A percentile compares a stretch with the other conserved stretches of the same genome.
Evolutionary conservation across 176 grass and related monocot genomes (phyloP).

Genomic region (Themeda triandra): DNA sequence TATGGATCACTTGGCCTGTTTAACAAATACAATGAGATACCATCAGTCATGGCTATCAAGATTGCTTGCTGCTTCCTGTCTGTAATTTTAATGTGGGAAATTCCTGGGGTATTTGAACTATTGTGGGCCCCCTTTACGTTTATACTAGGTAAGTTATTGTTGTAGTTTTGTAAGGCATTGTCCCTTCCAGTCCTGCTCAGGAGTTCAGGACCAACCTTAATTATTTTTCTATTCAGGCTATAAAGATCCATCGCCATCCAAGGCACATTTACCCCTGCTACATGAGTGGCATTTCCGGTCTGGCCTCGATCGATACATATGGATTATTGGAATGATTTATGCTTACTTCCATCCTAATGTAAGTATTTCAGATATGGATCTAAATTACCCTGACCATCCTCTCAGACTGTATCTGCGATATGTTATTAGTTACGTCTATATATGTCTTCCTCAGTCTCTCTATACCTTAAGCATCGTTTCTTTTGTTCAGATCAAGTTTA

Average conservation of each 20-base stretch:
- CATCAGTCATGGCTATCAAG: constrained; percentile 80
- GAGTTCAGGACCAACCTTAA: background rate
- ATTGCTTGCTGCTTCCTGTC: constrained; percentile 73
- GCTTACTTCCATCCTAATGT: constrained; percentile 97
- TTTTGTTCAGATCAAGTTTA: constrained; percentile 1
- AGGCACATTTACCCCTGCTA: constrained; percentile 63
- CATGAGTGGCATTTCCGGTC: constrained; percentile 98
- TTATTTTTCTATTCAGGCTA: constrained; percentile 55
- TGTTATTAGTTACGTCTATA: background rate
- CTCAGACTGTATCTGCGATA: background rate
- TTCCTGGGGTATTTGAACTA: constrained; percentile 81
- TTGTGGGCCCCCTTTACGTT: constrained; percentile 84
- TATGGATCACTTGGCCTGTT: constrained; percentile 87
- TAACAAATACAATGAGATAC: constrained; percentile 92
- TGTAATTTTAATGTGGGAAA: constrained; percentile 92
- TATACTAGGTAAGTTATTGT: constrained; percentile 63
- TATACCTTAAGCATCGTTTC: background rate
- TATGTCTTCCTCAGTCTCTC: background rate
- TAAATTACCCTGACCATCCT: background rate
- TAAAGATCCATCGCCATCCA: constrained; percentile 81
- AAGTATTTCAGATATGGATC: constrained; percentile 35
- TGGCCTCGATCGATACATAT: constrained; percentile 95
- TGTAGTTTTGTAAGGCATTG: background rate
- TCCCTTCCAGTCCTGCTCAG: constrained; percentile 2
- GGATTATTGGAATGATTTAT: constrained; percentile 99